Conservation (phyloP, 768 basidiomycete genomes). For the Phylloporus arenicola region DNA sequence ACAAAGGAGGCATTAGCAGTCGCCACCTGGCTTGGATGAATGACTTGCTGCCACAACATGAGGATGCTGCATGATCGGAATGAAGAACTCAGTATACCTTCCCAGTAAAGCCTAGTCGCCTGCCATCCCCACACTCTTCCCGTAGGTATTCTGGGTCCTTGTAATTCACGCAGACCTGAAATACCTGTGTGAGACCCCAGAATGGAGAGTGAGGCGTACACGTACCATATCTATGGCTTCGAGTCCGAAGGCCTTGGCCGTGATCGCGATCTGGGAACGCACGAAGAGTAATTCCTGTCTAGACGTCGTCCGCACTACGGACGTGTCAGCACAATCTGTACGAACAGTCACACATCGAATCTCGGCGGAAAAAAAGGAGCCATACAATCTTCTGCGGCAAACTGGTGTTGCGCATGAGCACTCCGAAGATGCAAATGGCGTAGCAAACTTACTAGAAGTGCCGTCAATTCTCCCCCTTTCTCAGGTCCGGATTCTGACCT, state of each 20-base stretch:
- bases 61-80: neutral
- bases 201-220: neutral
- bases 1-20: constrained; percentile 75
- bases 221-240: constrained; percentile 87
- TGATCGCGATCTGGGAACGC: constrained; percentile 74
- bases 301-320: constrained; percentile 69
- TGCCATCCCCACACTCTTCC: constrained; percentile 76
- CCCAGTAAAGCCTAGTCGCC: constrained; percentile 83
- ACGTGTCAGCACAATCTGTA: constrained; percentile 84
- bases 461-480: constrained; percentile 51
- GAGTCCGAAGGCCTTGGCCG: constrained; percentile 78
- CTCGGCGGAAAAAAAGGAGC: constrained; percentile 3
- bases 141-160: constrained; percentile 60
- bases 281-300: constrained; percentile 77
- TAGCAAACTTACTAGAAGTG: constrained; percentile 45
- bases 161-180: constrained; percentile 83
- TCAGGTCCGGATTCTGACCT: constrained; percentile 40
- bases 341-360: constrained; percentile 1
- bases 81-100: constrained; percentile 47
- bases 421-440: neutral
- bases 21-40: constrained; percentile 82
- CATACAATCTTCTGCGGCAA: constrained; percentile 92
- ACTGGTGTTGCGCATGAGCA: constrained; percentile 42
- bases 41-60: constrained; percentile 67
- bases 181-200: constrained; percentile 1